These are phyloP conservation scores for Hamamelis virginiana DNA, from an alignment of 164 flowering plant species.

Conservation along the genomic window DNA sequence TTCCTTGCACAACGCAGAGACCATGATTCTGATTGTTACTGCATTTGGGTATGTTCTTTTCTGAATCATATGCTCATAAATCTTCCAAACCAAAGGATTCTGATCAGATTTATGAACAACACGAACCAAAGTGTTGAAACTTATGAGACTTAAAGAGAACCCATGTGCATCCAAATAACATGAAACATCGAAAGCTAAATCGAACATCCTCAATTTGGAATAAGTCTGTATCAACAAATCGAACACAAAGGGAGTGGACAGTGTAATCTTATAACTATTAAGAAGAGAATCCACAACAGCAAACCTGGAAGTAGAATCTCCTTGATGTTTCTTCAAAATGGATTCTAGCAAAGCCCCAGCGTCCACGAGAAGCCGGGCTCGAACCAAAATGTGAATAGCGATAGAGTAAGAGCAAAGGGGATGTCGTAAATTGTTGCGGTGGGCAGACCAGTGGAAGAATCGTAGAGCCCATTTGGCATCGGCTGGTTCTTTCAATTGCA, in stretches of 20 bases:
- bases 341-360: slow-evolving; percentile 68
- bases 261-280: slow-evolving; percentile 33
- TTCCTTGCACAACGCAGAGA: slow-evolving; percentile 67
- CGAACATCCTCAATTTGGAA: slow-evolving; percentile 65
- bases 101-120: slow-evolving; percentile 53
- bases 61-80: slow-evolving; percentile 70
- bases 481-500: slow-evolving; percentile 54
- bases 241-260: slow-evolving; percentile 56
- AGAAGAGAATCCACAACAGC: slow-evolving; percentile 46
- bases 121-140: slow-evolving; percentile 63
- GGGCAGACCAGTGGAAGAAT: slow-evolving; percentile 86
- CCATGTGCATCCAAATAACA: slow-evolving; percentile 54
- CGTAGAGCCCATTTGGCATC: slow-evolving; percentile 60
- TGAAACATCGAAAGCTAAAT: slow-evolving; percentile 51
- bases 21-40: slow-evolving; percentile 48
- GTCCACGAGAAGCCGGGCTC: slow-evolving; percentile 49
- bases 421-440: slow-evolving; percentile 34
- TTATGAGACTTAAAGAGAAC: slow-evolving; percentile 47
- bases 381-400: slow-evolving; percentile 54
- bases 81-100: slow-evolving; percentile 50
- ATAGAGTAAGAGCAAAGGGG: slow-evolving; percentile 48
- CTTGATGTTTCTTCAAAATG: slow-evolving; percentile 24
- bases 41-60: slow-evolving; percentile 67
- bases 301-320: slow-evolving; percentile 20
- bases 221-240: slow-evolving; percentile 72